These are phyloP conservation scores for Arabis hirsuta DNA, from an alignment of 345 rosid species.

Conservation along the genomic window DNA sequence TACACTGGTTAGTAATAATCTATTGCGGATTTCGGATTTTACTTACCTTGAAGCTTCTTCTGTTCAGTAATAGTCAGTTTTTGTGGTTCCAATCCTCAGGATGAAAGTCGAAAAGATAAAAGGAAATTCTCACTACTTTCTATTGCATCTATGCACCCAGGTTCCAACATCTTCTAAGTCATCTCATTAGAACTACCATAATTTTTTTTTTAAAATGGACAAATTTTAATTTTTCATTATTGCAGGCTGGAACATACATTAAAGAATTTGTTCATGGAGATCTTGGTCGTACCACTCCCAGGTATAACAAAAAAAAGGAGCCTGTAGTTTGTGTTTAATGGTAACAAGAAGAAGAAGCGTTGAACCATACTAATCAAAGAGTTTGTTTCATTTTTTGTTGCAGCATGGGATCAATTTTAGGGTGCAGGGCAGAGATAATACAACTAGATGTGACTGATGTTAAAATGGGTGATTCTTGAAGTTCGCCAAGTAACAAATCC, in stretches of 20 bases:
- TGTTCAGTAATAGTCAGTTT: conserved; percentile 10
- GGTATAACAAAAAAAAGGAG: conserved; percentile 48
- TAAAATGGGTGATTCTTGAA: conserved; percentile 75
- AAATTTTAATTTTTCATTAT: conserved; percentile 12
- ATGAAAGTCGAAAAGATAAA: conserved; percentile 83
- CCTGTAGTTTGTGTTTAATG: neutral
- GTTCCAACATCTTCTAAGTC: conserved; percentile 45
- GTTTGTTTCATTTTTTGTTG: conserved; percentile 23
- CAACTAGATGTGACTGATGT: conserved; percentile 93
- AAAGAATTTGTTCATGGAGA: conserved; percentile 99
- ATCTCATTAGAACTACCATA: neutral
- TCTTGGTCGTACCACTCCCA: conserved; percentile 92
- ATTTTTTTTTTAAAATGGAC: neutral
- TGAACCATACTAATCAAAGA: conserved; percentile 10
- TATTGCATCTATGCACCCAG: conserved; percentile 93
- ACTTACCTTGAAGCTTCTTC: conserved; percentile 25
- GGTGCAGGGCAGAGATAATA: conserved; percentile 90
- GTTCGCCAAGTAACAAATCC: neutral
- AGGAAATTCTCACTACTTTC: conserved; percentile 77
- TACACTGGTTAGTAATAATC: conserved; percentile 66
- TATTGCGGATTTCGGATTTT: neutral
- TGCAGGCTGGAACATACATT: conserved; percentile 95
- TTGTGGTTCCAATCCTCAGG: conserved; percentile 51
- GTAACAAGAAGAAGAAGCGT: conserved; percentile 6
- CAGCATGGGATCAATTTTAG: conserved; percentile 86